phyloP scores from a whole-genome alignment of 768 basidiomycete genomes.

The Russula vinacea region DNA sequence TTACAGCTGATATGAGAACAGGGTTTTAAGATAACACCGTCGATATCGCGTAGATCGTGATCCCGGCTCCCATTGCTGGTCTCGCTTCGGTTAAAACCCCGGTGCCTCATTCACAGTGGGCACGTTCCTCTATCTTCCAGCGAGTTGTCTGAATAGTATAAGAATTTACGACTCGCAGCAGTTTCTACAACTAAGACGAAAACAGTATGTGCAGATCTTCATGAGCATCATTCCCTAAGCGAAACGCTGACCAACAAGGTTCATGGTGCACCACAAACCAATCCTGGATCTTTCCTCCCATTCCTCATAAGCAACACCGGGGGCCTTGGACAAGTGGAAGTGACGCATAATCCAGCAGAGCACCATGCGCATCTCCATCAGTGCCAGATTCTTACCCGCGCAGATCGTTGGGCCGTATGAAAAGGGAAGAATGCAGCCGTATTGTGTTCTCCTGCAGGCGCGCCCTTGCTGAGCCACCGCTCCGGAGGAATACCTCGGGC shows the following conservation, averaged over 20 bases:
- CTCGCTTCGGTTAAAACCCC: too few species aligned
- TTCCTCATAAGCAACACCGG: constrained; percentile 3
- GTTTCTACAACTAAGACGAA: too few species aligned
- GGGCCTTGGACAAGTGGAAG: constrained; percentile 34
- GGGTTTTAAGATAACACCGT: too few species aligned
- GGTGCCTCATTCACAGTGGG: too few species aligned
- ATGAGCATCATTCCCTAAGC: constrained; percentile 14
- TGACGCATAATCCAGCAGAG: constrained; percentile 39
- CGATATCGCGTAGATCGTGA: too few species aligned
- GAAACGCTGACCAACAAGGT: constrained; percentile 11
- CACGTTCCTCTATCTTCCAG: too few species aligned
- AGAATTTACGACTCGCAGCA: too few species aligned
- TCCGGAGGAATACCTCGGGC: constrained; percentile 27
- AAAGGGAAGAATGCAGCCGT: constrained; percentile 43
- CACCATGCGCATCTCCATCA: constrained; percentile 43
- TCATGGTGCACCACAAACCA: constrained; percentile 22
- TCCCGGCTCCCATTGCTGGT: too few species aligned
- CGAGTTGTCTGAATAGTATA: too few species aligned
- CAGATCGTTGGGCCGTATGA: constrained; percentile 45
- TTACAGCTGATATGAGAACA: too few species aligned
- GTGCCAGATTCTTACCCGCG: constrained; percentile 44
- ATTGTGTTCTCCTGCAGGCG: constrained; percentile 31
- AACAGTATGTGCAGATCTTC: not conserved
- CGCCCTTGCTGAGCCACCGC: constrained; percentile 17
- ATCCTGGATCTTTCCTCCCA: constrained; percentile 22